Base-by-base conservation (phyloP, 2,329 filamentous ascomycete genomes). In the Pezicula carpinea region DNA sequence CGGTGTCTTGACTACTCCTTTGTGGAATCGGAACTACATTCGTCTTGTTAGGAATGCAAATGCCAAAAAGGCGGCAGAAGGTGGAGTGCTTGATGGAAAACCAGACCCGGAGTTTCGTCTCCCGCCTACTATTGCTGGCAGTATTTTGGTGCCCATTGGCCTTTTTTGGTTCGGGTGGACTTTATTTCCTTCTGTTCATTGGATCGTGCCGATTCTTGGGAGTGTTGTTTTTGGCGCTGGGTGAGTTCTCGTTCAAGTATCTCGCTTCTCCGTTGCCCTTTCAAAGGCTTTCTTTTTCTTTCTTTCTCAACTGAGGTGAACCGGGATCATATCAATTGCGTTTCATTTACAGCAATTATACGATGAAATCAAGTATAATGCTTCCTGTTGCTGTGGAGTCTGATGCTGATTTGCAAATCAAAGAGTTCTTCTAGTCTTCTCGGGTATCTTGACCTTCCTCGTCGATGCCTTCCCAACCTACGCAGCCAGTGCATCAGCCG, bases 81-180 rank as follows among this genome's bases (percentile, higher is more conserved):
- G 69, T 5, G 33, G 44, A 40, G 32, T 46, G 11, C 11, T 31
- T 45, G 77, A 75, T 6, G 70, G 76, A 44, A n/a, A n/a, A n/a
- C 83, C 81, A 47, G 88, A 95, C 71, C 90, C 91, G 14, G 91
- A 96, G 69, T 93, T 85, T 69, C 82, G 89, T 51, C 76, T 96
- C 36, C 86, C 87, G 4, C 80, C 87, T 21, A 79, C 82, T 23
- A 84, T 89, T 44, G 61, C 75, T 6, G 90, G 89, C n/a, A 82
- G 82, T 1, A 67, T 89, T 33, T 66, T 95, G 8, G 87, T 92
- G 36, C 88, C 89, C 4, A 71, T 87, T 46, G 87, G 88, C 10
- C 69, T 96, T 15, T 95, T 96, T 65, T 89, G 87, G 69, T 95
- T 95, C 68, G 88, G 81, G 7, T 95, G 89, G 86, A 89, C 86